phyloP scores from a whole-genome alignment of 352 stramenopile species.

The Pythium aristosporum region DNA sequence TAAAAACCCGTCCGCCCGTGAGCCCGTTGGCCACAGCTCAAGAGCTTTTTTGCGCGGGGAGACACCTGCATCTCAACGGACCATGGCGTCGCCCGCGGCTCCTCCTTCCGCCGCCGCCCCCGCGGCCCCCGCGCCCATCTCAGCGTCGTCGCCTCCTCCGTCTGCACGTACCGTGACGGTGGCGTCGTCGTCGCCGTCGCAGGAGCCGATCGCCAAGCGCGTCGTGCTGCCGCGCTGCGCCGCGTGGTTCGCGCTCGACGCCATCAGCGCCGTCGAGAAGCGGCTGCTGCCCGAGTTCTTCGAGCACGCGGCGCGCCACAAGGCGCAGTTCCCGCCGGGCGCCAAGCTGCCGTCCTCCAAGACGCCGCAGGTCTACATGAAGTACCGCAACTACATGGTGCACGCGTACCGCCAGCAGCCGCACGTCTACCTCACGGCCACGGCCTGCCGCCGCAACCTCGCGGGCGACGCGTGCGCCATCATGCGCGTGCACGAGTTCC shows the following conservation, averaged over 20 bases:
- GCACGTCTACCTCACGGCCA: conserved; percentile 78
- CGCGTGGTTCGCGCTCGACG: conserved; percentile 77
- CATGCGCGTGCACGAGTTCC: conserved; percentile 82
- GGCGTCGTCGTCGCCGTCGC: neutral
- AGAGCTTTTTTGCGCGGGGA: neutral
- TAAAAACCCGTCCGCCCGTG: neutral
- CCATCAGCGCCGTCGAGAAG: conserved; percentile 78
- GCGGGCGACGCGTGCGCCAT: conserved; percentile 81
- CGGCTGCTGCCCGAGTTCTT: conserved; percentile 87
- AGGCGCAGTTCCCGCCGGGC: conserved; percentile 24
- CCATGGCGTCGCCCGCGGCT: neutral
- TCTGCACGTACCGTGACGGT: neutral
- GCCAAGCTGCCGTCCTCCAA: conserved; percentile 39
- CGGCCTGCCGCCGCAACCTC: conserved; percentile 78
- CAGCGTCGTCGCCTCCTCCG: neutral
- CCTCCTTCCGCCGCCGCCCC: neutral
- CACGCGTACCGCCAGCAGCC: conserved; percentile 78
- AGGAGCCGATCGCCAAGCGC: conserved; percentile 4
- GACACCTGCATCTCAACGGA: neutral
- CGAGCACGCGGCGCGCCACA: conserved; percentile 26
- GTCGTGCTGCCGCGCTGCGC: conserved; percentile 71
- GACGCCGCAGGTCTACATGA: conserved; percentile 68
- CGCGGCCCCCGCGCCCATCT: neutral
- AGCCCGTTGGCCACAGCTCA: neutral
- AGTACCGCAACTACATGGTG: conserved; percentile 89